These are phyloP conservation scores for Saccharomycopsis lassenensis DNA, from an alignment of 805 yeast species.

Conservation along the genomic window DNA sequence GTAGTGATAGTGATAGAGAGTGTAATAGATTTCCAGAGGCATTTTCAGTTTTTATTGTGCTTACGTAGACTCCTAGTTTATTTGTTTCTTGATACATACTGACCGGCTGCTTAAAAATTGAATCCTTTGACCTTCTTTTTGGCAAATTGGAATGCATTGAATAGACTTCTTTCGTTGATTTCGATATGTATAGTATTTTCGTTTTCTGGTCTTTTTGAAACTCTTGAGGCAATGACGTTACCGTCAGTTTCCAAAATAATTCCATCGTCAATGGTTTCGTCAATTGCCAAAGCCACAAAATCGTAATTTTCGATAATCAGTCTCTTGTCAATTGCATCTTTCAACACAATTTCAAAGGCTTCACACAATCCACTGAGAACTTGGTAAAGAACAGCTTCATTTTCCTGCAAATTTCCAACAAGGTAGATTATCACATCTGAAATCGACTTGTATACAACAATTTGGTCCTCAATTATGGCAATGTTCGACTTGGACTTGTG, in stretches of 20 bases:
- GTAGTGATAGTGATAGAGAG: background rate
- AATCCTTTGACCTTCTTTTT: slow-evolving; percentile 43
- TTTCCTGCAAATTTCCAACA: slow-evolving; percentile 70
- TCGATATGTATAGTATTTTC: slow-evolving; percentile 55
- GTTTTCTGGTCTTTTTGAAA: slow-evolving; percentile 72
- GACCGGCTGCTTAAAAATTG: slow-evolving; percentile 13
- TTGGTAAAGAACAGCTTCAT: slow-evolving; percentile 69
- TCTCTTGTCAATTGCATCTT: slow-evolving; percentile 61
- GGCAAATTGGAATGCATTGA: slow-evolving; percentile 83
- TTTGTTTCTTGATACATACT: no score
- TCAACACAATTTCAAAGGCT: slow-evolving; percentile 67
- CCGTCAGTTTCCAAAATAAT: slow-evolving; percentile 85
- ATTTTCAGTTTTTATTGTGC: no score
- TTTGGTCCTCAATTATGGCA: slow-evolving; percentile 62
- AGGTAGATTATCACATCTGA: slow-evolving; percentile 65
- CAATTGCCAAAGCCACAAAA: slow-evolving; percentile 73
- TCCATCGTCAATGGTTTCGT: slow-evolving; percentile 91
- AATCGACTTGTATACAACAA: slow-evolving; percentile 78
- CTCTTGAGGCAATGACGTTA: slow-evolving; percentile 77
- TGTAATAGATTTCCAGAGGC: background rate
- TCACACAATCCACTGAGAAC: slow-evolving; percentile 71
- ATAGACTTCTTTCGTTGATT: slow-evolving; percentile 61
- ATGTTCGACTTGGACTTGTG: slow-evolving; percentile 73
- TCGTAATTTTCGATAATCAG: slow-evolving; percentile 77
- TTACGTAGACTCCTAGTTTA: no score